Evolutionary conservation across 345 rosid species (phyloP), one percentile per base, ranked within the genome.

Genomic region (Erysimum cheiranthoides): DNA sequence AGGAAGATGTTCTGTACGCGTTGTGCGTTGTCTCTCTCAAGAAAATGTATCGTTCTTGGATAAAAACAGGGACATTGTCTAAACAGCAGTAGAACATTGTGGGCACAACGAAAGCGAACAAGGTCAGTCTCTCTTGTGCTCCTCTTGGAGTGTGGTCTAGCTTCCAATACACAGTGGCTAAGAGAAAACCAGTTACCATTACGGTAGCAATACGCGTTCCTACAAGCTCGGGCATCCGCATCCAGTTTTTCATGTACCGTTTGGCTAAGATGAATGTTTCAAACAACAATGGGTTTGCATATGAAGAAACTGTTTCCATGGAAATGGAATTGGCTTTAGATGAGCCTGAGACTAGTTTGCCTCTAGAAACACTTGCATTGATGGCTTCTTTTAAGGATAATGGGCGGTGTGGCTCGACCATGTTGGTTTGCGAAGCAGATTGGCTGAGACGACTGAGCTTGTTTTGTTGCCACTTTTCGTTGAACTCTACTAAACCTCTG

Each of bases 31-130:
- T 77, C 76, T 88, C 88, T 69, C 78, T 78, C 89, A 93, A 87
- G 94, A 91, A 93, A 68, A 93, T 91, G 84, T 84, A 90, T 14
- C 96, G 81, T 61, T 88, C 90, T 66, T 88, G 85, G 39, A 88
- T 82, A 38, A 79, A 84, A 6, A 74, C 79, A 0, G 92, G 88
- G 52, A 86, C 78, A 34, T 85, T 83, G 35, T 83, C 82, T 2
- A 80, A 71, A 32, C 87, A 85, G 2, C 77, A 77, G 64, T 73
- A 88, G 68, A 83, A 81, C 58, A 83, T 81, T 11, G 80, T 77
- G 18, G 86, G 67, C 28, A 88, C 74, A 17, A 73, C 82, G 21
- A 84, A 86, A 0, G 87, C 86, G 16, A 84, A 83, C 25, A 88
- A 82, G 6, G 83, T 86, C 77, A 84, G 58, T 57, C 90, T 71